Evolutionary conservation across 805 yeast genomes (phyloP).

Genomic region (Candida ponderosae): DNA sequence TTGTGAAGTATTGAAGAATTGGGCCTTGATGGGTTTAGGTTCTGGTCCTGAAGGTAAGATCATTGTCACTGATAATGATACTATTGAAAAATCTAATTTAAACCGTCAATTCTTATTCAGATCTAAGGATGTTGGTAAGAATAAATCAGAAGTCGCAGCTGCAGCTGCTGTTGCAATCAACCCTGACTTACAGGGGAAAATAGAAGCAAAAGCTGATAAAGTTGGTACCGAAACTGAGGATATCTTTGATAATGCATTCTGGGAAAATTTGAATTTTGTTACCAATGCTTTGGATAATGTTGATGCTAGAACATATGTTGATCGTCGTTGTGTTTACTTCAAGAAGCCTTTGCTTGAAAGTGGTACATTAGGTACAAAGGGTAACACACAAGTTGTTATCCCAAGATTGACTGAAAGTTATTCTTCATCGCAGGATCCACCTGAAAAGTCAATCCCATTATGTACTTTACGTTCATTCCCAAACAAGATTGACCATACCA

Average conservation of each 20-base stretch:
- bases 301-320: constrained; percentile 97
- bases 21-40: constrained; percentile 96
- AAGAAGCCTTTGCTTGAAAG: constrained; percentile 88
- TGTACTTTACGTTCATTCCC: constrained; percentile 98
- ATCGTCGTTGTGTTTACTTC: constrained; percentile 91
- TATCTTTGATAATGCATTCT: constrained; percentile 76
- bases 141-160: constrained; percentile 88
- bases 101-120: constrained; percentile 95
- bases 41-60: constrained; percentile 86
- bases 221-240: constrained; percentile 92
- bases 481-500: constrained; percentile 95
- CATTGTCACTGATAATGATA: constrained; percentile 84
- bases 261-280: constrained; percentile 80
- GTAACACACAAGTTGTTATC: constrained; percentile 93
- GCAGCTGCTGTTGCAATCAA: constrained; percentile 79
- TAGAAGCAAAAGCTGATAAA: constrained; percentile 71
- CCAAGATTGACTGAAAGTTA: constrained; percentile 94
- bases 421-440: constrained; percentile 96
- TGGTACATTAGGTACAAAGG: constrained; percentile 97
- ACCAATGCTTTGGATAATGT: constrained; percentile 96
- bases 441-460: constrained; percentile 94
- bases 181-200: constrained; percentile 72
- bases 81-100: constrained; percentile 91
- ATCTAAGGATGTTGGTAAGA: constrained; percentile 87
- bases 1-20: constrained; percentile 95